Evolutionary conservation across 345 rosid species (phyloP).

Genomic region (Eutrema japonicum): DNA sequence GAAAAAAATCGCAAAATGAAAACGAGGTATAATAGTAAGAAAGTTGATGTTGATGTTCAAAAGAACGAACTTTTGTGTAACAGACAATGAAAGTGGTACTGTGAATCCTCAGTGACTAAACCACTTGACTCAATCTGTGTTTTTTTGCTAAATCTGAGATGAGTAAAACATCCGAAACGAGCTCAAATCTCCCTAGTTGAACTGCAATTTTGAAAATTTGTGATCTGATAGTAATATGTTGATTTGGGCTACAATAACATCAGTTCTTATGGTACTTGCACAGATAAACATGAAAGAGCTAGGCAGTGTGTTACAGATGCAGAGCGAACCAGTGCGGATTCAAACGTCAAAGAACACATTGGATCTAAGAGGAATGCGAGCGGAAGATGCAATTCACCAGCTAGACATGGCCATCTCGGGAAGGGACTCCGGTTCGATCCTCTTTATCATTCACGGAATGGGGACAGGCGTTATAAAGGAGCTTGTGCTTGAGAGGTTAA

Average conservation of each 20-base stretch:
- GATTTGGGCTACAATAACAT: neutral
- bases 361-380: slow-evolving; percentile 84
- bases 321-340: slow-evolving; percentile 49
- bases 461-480: slow-evolving; percentile 79
- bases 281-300: slow-evolving; percentile 45
- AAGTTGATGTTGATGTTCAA: neutral
- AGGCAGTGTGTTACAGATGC: slow-evolving; percentile 43
- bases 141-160: too few species aligned
- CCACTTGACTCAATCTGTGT: too few species aligned
- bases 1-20: neutral
- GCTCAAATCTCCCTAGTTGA: neutral
- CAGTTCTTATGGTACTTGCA: slow-evolving; percentile 4
- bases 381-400: slow-evolving; percentile 72
- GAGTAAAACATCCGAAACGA: neutral
- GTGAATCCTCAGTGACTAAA: too few species aligned
- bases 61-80: too few species aligned
- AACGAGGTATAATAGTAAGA: neutral
- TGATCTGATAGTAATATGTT: neutral
- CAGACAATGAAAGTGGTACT: neutral
- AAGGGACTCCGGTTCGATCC: slow-evolving; percentile 54
- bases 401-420: slow-evolving; percentile 67
- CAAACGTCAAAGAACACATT: slow-evolving; percentile 78
- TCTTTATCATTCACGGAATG: slow-evolving; percentile 83
- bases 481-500: slow-evolving; percentile 60
- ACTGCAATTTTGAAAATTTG: neutral